Evolutionary conservation across 495 filamentous ascomycete genomes (phyloP).

Genomic region (Podospora anserina): DNA sequence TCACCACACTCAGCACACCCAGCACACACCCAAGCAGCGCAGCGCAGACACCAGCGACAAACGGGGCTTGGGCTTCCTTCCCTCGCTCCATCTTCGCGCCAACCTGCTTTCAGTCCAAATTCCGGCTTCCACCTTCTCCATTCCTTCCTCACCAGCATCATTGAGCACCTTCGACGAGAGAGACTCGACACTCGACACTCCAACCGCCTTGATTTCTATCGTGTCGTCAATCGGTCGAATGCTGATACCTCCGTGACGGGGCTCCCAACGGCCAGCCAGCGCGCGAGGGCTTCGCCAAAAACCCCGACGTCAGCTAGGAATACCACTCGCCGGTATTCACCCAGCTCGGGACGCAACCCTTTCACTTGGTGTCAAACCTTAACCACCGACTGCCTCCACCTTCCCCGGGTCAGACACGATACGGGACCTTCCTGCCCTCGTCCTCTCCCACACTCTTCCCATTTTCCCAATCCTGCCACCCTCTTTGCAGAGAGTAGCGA

Average conservation of each 20-base stretch:
- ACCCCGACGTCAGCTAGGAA: slow-evolving; percentile 14
- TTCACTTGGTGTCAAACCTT: slow-evolving; percentile 18
- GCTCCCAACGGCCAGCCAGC: neutral
- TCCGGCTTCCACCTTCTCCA: neutral
- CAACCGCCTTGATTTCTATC: neutral
- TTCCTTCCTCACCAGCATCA: neutral
- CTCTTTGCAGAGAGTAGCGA: slow-evolving; percentile 5
- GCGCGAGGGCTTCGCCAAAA: slow-evolving; percentile 1
- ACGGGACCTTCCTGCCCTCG: slow-evolving; percentile 8
- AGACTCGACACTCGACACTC: neutral
- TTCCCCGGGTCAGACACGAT: neutral
- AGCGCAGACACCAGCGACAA: slow-evolving; percentile 3
- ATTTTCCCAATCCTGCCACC: neutral
- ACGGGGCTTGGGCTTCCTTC: slow-evolving; percentile 6
- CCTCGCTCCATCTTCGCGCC: slow-evolving; percentile 3
- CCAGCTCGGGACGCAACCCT: neutral
- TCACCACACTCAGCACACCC: neutral
- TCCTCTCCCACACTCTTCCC: slow-evolving; percentile 8
- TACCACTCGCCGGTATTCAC: neutral
- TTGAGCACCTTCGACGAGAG: neutral
- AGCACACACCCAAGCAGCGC: slow-evolving; percentile 1
- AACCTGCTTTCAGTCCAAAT: neutral
- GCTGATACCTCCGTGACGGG: neutral
- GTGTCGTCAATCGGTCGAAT: neutral
- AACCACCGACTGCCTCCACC: slow-evolving; percentile 22